Conservation (phyloP, 108 stramenopile genomes). For the Cyclotella choctawhatcheeana region DNA sequence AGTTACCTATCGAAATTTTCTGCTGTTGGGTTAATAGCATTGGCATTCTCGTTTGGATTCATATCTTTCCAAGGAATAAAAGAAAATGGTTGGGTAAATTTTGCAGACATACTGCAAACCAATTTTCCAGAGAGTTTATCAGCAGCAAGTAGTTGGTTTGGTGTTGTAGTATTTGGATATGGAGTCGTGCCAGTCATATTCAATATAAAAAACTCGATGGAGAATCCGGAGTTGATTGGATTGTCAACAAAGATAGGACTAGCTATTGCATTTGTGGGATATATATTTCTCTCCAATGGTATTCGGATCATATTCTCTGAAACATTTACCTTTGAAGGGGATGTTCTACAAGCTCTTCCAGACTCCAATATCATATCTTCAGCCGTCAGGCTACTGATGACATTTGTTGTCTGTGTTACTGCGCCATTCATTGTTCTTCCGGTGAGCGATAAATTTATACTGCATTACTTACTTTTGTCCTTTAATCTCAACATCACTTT, state of each 20-base stretch:
- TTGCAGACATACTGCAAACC: constrained; percentile 13
- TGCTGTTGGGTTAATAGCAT: constrained; percentile 57
- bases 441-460: background rate
- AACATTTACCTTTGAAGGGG: constrained; percentile 59
- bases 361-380: constrained; percentile 47
- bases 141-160: constrained; percentile 76
- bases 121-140: constrained; percentile 49
- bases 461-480: background rate
- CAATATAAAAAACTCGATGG: constrained; percentile 73
- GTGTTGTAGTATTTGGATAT: constrained; percentile 63
- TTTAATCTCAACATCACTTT: background rate
- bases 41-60: constrained; percentile 55
- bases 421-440: constrained; percentile 80
- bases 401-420: constrained; percentile 65
- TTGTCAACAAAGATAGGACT: constrained; percentile 58
- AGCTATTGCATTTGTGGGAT: constrained; percentile 54
- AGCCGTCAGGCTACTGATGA: constrained; percentile 63
- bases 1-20: constrained; percentile 60
- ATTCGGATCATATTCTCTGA: constrained; percentile 60
- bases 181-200: constrained; percentile 66
- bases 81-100: constrained; percentile 29
- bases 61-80: constrained; percentile 26
- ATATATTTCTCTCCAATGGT: constrained; percentile 63
- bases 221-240: constrained; percentile 50
- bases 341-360: constrained; percentile 76